Evolutionary conservation across 2,329 filamentous ascomycete genomes (phyloP), one percentile per base, ranked within the genome.

Genomic region (Paraphoma sp.): DNA sequence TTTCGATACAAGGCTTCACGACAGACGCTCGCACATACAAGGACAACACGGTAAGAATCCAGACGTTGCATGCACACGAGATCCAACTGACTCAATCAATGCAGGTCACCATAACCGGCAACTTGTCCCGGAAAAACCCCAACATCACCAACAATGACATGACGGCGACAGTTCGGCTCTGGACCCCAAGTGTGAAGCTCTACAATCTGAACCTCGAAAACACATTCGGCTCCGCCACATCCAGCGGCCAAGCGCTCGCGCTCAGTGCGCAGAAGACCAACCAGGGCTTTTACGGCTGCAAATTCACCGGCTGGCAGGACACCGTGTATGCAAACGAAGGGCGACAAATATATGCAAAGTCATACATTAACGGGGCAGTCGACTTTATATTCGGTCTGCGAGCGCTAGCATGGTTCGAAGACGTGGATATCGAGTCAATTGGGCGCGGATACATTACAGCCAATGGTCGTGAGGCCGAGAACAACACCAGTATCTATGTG

Each of bases 171-270:
- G 66, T 82, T 6, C 75, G 80, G 30, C 74, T 77, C 8, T 74
- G 72, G 65, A 79, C 82, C 1, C 69, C 68, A 1, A 79, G 83
- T 57, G 81, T 87, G 50, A 82, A 81, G 57, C 65, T 87, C 9
- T 88, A 88, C 74, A 88, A 88, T 56, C 73, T 88, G 59, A 83
- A 86, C 65, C 76, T 84, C 3, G 80, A 78, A 48, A 86, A 86
- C 51, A 65, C 63, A 1, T 63, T 60, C 45, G 68, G 68, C 17
- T n/a, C 51, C 5, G 65, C 63, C 9, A 38, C 38, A 1, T 52
- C 43, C 10, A 48, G 44, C 6, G 58, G 62, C 1, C 63, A 85
- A 63, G 82, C 80, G 7, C 75, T 86, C 43, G 84, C 84, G 0
- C 59, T 86, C 5, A 80, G 79, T 41, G 82, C 84, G 1, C 79